Evolutionary conservation across 306 rosid species (phyloP), one percentile per base, ranked within the genome.

Genomic region (Pterocarpus macrocarpus): DNA sequence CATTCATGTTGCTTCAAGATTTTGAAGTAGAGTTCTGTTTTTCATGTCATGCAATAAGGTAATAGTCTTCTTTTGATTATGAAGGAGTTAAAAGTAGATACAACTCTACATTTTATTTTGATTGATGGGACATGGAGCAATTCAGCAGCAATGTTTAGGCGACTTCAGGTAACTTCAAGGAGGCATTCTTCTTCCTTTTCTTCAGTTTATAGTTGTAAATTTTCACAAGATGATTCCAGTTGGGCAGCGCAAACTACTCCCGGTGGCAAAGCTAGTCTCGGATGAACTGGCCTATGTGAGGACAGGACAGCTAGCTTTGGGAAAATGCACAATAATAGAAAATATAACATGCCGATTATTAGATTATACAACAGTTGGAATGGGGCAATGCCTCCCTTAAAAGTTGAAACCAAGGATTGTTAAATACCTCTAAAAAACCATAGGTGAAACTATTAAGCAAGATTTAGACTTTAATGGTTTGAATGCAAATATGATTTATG

Each of bases 101-200:
- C 69, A 73, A 82, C 78, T 55, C 87, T 86, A 80, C 94, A 95
- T 88, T 92, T 95, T 77, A 87, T 95, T 87, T 88, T 95, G 82
- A 89, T 95, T 88, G 98, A 95, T 86, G 98, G 98, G 58, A 95
- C 98, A n/a, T 95, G 97, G 98, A 95, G 93, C 85, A 95, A 91
- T 85, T 95, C 98, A 66, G 97, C 89, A 71, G 97, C 97, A 61
- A 95, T 95, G 97, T 89, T 95, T 88, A 83, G 88, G 82, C 95
- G 98, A 56, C 94, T 95, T 78, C 94, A 91, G 98, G 98, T 95
- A 79, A 72, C 41, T 50, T 82, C 59, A 59, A 50, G 62, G 38
- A 32, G 78, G 53, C 52, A 76, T 78, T 75, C 62, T 62, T 80
- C 34, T 76, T 55, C 74, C 28, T 71, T 80, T 82, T 68, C 67